Evolutionary conservation across 257 asterid genomes (phyloP).

Genomic region (Solanum okadae): DNA sequence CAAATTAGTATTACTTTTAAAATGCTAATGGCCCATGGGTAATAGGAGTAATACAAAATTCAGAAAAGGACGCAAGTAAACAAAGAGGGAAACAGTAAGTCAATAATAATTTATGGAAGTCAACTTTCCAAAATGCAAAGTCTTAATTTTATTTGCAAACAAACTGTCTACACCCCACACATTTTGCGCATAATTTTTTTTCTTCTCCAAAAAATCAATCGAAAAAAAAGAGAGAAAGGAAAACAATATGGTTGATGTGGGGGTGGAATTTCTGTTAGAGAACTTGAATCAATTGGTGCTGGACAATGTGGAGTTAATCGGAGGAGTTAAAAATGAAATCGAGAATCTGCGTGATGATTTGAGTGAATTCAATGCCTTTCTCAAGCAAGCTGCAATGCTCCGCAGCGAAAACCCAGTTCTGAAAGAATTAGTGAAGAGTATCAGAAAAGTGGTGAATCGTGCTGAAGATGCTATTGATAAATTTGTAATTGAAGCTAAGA

Average conservation of each 20-base stretch:
- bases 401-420: not conserved
- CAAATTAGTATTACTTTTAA: not conserved
- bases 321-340: not conserved
- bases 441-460: constrained; percentile 1
- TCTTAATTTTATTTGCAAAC: not conserved
- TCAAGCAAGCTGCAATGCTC: not conserved
- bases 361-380: not conserved
- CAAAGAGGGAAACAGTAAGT: not conserved
- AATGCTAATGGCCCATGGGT: not conserved
- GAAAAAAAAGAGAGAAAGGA: not conserved
- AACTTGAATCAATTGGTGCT: constrained; percentile 25
- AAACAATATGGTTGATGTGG: not conserved
- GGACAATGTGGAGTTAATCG: not conserved
- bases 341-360: not conserved
- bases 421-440: not conserved
- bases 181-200: not conserved
- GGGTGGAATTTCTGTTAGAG: not conserved
- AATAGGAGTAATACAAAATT: not conserved
- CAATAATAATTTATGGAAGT: not conserved
- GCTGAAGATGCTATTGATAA: constrained; percentile 20
- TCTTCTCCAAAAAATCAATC: not conserved
- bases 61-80: not conserved
- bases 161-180: not conserved
- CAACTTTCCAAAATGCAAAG: not conserved
- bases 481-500: not conserved